Evolutionary conservation across 1,139 yeast genomes (phyloP), one percentile per base, ranked within the genome.

Genomic region (Taphrina flavorubra): DNA sequence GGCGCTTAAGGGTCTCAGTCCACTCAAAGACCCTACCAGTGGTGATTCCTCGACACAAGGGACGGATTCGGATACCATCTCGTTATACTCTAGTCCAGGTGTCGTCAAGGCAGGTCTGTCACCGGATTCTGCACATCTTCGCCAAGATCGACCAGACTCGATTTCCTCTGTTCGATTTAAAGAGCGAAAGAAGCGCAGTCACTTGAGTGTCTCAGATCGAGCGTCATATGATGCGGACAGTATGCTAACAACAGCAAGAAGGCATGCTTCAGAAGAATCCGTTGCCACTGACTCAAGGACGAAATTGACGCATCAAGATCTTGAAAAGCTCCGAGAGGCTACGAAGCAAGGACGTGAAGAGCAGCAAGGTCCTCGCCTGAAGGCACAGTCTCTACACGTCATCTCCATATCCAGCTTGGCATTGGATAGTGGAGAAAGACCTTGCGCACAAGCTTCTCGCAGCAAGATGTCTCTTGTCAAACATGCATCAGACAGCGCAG

Each of bases 91-190:
- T 7, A 49, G 51, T 31, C 53, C 63, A 14, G 63, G 63, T 13
- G 40, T 16, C 11, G 18, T 18, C 11, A 16, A 46, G n/a, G 42
- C 37, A 31, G 42, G 16, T n/a, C 20, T 31, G 40, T 10, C 58
- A 11, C 39, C 42, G 7, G 51, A 39, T 11, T 6, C 20, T 40
- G 51, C 36, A 16, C 6, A 18, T n/a, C 46, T 11, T 11, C 14
- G 60, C 36, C 31, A 34, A n/a, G 61, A 13, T 44, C 37, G 49
- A n/a, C 39, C 47, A 6, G 16, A 16, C 18, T 25, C 46, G 36
- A 6, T 25, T n/a, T 20, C 61, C 16, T 58, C 63, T 10, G 63
- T 58, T 10, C 51, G 63, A 1, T 58, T 58, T 53, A 58, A 58
- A 31, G 63, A 58, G 63, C 51, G 49, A 10, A 49, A 44, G 63